Percentiles rank a stretch among this genome's conserved stretches.
Conservation (phyloP, 306 rosid genomes). For the Rosa multiflora region DNA sequence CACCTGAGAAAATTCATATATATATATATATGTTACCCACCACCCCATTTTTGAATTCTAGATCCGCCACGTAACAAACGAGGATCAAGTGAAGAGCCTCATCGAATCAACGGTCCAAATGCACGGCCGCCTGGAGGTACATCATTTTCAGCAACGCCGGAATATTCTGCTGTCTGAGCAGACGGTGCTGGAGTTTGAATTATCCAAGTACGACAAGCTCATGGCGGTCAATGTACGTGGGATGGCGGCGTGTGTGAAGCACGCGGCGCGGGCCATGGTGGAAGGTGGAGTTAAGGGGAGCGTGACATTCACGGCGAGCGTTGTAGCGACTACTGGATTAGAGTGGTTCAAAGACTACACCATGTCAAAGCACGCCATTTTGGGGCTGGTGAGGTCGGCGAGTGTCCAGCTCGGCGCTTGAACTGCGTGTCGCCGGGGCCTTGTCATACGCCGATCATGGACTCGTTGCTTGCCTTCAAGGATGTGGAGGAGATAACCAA, state of each 20-base stretch:
- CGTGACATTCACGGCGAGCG: conserved; percentile 49
- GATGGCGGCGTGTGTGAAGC: conserved; percentile 47
- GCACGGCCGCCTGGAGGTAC: conserved; percentile 46
- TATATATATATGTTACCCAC: too few relatives aligned
- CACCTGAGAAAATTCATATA: too few relatives aligned
- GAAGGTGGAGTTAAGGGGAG: conserved; percentile 44
- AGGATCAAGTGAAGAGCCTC: conserved; percentile 43
- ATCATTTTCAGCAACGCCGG: conserved; percentile 74
- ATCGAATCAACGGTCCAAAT: conserved; percentile 36
- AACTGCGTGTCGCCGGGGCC: conserved; percentile 40
- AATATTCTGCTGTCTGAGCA: conserved; percentile 27
- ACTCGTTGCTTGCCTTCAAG: neutral
- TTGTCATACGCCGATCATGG: neutral
- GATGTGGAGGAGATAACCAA: neutral
- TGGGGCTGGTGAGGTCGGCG: conserved; percentile 37
- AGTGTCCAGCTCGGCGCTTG: conserved; percentile 35
- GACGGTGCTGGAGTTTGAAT: conserved; percentile 34
- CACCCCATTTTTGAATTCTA: too few relatives aligned
- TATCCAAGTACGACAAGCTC: conserved; percentile 27
- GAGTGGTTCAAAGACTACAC: neutral
- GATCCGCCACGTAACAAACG: conserved; percentile 35
- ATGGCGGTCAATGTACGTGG: conserved; percentile 37
- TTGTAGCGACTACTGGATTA: neutral
- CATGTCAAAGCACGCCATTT: conserved; percentile 37
- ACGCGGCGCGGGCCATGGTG: conserved; percentile 55